A percentile compares a stretch with the other conserved stretches of the same genome.
Evolutionary conservation across 2,329 filamentous ascomycete species (phyloP).

Genomic region (Xylaria sp.): DNA sequence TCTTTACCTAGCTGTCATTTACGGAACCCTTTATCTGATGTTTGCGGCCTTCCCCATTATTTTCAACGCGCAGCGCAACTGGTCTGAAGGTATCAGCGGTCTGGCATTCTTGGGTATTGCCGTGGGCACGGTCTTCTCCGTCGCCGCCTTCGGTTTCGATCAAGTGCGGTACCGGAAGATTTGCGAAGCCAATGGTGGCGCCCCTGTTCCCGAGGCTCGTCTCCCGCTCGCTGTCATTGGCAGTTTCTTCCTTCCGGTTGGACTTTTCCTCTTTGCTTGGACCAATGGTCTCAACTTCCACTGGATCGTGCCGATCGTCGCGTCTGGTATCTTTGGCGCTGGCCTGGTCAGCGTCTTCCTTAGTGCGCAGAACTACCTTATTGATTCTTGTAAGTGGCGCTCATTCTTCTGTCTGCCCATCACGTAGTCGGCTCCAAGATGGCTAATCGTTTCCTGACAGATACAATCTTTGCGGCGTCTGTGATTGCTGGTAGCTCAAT

Average conservation of each 20-base stretch:
- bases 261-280: conserved; percentile 74
- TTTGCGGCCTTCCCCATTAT: conserved; percentile 70
- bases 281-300: conserved; percentile 61
- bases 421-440: not conserved
- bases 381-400: conserved; percentile 52
- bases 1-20: conserved; percentile 69
- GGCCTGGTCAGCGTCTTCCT: conserved; percentile 62
- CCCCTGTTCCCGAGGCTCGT: conserved; percentile 69
- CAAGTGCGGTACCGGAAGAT: conserved; percentile 59
- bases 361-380: conserved; percentile 61
- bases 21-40: conserved; percentile 63
- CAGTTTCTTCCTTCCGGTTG: conserved; percentile 64
- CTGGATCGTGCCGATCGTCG: conserved; percentile 54
- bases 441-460: conserved; percentile 15
- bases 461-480: conserved; percentile 75
- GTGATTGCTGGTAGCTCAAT: conserved; percentile 66
- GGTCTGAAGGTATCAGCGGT: conserved; percentile 64
- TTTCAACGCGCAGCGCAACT: conserved; percentile 64
- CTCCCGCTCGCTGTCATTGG: conserved; percentile 68
- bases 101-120: conserved; percentile 72
- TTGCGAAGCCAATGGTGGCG: conserved; percentile 53
- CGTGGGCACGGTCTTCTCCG: conserved; percentile 67
- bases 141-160: conserved; percentile 60
- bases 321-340: conserved; percentile 46
- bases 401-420: not conserved